Percentiles rank a stretch among this genome's conserved stretches.
These are phyloP conservation scores for Termitomyces sp. DNA, from an alignment of 768 basidiomycete species.

Conservation along the genomic window DNA sequence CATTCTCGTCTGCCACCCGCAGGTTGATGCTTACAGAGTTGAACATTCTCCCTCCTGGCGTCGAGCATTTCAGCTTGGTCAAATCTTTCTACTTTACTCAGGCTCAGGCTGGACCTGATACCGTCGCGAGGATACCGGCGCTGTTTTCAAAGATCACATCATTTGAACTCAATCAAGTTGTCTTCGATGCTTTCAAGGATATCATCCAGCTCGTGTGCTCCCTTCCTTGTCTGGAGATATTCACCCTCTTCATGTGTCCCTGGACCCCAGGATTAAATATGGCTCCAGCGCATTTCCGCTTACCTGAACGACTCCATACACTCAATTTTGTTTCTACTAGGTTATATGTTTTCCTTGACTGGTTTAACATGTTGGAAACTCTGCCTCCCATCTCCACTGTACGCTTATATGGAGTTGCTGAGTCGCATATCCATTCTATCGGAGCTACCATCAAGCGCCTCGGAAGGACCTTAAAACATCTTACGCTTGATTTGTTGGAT, in stretches of 20 bases:
- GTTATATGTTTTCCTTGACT: constrained; percentile 9
- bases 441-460: constrained; percentile 4
- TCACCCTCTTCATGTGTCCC: constrained; percentile 6
- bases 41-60: not conserved
- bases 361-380: constrained; percentile 6
- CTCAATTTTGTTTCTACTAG: constrained; percentile 6
- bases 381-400: constrained; percentile 6
- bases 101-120: not conserved
- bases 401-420: constrained; percentile 7
- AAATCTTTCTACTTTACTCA: constrained; percentile 4
- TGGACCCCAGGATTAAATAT: constrained; percentile 3
- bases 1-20: constrained; percentile 3
- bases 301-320: constrained; percentile 7
- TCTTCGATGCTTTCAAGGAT: constrained; percentile 3
- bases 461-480: constrained; percentile 7
- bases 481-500: constrained; percentile 11
- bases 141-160: constrained; percentile 8
- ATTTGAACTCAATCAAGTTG: constrained; percentile 10
- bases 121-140: not conserved
- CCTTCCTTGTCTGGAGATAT: constrained; percentile 5
- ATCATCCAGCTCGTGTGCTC: constrained; percentile 9
- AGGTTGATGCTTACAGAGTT: constrained; percentile 5
- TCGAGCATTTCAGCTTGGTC: constrained; percentile 7
- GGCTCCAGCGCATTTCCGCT: not conserved
- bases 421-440: constrained; percentile 4